Conservation (phyloP, 2,329 filamentous ascomycete genomes). For the Botrytis porri region DNA sequence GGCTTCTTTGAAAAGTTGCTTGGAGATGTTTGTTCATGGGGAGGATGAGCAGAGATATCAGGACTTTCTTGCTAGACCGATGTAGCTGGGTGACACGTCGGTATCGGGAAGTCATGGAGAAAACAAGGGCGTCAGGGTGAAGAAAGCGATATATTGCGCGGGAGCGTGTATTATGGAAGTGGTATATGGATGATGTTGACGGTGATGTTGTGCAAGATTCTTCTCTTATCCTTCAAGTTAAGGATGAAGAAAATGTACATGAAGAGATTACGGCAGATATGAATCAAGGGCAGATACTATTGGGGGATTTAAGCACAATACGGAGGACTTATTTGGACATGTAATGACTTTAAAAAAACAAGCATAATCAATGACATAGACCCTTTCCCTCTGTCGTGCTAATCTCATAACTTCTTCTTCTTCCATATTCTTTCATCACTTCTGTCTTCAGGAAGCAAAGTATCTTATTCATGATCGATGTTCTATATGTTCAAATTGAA, state of each 20-base stretch:
- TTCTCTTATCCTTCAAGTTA: neutral
- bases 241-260: neutral
- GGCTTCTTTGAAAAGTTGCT: neutral
- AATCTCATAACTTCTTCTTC: neutral
- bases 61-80: neutral
- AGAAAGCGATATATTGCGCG: neutral
- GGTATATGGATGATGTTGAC: neutral
- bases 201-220: neutral
- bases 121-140: neutral
- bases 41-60: neutral
- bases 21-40: neutral
- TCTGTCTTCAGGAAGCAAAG: no score
- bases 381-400: neutral
- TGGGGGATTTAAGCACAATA: neutral
- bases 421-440: neutral
- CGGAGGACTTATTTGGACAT: rapidly evolving
- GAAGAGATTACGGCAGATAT: neutral
- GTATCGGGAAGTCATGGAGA: rapidly evolving
- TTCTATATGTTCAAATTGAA: no score
- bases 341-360: neutral
- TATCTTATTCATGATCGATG: neutral
- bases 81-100: neutral
- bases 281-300: neutral
- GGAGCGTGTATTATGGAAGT: neutral
- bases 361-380: neutral